Evolutionary conservation across 2,329 filamentous ascomycete species (phyloP).

Genomic region (Basipetospora chlamydospora): DNA sequence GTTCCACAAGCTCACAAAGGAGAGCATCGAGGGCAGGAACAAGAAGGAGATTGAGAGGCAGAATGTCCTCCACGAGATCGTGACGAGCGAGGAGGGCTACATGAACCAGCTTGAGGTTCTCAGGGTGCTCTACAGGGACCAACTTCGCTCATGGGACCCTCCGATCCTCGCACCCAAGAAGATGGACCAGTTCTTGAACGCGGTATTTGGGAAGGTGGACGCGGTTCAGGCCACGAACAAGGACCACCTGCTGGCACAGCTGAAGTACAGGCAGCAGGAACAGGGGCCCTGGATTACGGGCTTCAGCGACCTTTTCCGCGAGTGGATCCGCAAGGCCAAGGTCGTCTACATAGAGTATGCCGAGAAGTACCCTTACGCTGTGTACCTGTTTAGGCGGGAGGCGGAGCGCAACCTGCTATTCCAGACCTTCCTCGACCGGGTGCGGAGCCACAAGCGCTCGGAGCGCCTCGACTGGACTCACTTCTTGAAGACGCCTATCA

Average conservation of each 20-base stretch:
- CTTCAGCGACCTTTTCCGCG: conserved; percentile 92
- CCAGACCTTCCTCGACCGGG: conserved; percentile 69
- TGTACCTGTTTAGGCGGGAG: conserved; percentile 72
- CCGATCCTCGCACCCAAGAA: conserved; percentile 68
- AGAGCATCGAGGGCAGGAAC: conserved; percentile 53
- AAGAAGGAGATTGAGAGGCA: conserved; percentile 88
- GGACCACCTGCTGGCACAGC: conserved; percentile 76
- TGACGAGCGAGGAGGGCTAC: conserved; percentile 82
- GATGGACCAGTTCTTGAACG: conserved; percentile 62
- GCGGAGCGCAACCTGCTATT: conserved; percentile 75
- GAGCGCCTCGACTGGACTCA: conserved; percentile 85
- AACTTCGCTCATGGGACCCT: conserved; percentile 56
- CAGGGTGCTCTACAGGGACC: conserved; percentile 71
- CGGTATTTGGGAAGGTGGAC: conserved; percentile 86
- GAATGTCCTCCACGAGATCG: conserved; percentile 89
- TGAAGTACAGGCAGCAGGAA: conserved; percentile 94
- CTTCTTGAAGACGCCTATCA: conserved; percentile 86
- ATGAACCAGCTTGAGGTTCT: conserved; percentile 83
- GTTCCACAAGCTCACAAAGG: conserved; percentile 72
- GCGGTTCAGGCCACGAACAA: conserved; percentile 83
- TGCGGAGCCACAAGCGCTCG: conserved; percentile 62
- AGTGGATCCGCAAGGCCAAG: conserved; percentile 94
- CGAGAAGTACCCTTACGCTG: conserved; percentile 69
- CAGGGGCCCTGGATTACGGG: conserved; percentile 89
- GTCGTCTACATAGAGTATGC: conserved; percentile 85